phyloP scores from a whole-genome alignment of 176 grass and related monocot species.

The Zoysia japonica region DNA sequence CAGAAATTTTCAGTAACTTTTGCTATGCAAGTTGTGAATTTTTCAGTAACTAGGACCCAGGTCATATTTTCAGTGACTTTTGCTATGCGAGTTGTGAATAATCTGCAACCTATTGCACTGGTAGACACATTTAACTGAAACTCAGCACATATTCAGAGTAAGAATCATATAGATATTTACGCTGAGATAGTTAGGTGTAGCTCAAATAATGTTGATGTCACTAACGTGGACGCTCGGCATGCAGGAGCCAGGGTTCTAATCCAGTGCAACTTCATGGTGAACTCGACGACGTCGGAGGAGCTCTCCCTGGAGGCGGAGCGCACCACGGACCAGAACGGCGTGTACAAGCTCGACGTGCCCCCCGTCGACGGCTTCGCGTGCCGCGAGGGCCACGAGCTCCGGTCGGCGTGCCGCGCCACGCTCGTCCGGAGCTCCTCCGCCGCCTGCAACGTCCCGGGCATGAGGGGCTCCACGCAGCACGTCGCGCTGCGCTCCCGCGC shows the following conservation, averaged over 20 bases:
- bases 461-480: conserved; percentile 75
- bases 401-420: conserved; percentile 77
- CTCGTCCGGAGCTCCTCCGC: conserved; percentile 66
- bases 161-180: not conserved
- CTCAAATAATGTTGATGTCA: not conserved
- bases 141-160: no score
- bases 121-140: no score
- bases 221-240: not conserved
- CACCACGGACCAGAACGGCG: conserved; percentile 79
- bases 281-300: conserved; percentile 58
- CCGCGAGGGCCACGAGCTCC: conserved; percentile 73
- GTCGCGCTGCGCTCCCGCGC: conserved; percentile 64
- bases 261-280: conserved; percentile 84
- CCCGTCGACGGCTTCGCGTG: conserved; percentile 79
- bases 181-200: not conserved
- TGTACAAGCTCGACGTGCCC: conserved; percentile 93
- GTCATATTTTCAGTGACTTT: no score
- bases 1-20: not conserved
- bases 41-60: no score
- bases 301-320: conserved; percentile 85
- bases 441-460: conserved; percentile 74
- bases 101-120: no score
- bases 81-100: no score
- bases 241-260: conserved; percentile 82
- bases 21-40: not conserved